Evolutionary conservation across 164 flowering plant genomes (phyloP), one percentile per base, ranked within the genome.

Genomic region (Tetracentron sinense): DNA sequence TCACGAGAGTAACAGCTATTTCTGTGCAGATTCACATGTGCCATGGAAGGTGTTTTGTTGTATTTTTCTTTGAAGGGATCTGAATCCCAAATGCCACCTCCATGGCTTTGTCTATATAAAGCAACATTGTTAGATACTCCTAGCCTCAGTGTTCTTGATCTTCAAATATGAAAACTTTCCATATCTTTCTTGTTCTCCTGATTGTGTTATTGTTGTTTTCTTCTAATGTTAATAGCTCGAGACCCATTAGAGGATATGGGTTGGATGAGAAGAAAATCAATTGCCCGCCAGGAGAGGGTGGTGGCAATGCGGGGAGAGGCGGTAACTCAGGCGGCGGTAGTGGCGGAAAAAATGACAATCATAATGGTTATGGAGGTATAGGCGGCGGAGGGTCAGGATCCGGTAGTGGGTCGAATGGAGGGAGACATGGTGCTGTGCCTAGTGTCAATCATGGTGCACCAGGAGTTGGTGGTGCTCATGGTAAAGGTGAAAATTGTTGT

Each of bases 191-290:
- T 20, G 21, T 60, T 23, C 21, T 46, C 20, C 52, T 44, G 28
- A 30, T 49, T 16, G 6, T 20, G 1, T 22, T 47, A 11, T 30
- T 44, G 20, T 5, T 19, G 7, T 21, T 60, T 48, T 60, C 63
- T n/a, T 59, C 51, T 25, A n/a, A 44, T 42, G 62, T 44, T 59
- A 7, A 42, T 25, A 59, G 62, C 51, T 42, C 7, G 51, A 44
- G 62, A 26, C 62, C 21, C 51, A 44, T 59, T 42, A 44, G 27
- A 12, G 51, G 51, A 26, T 5, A 42, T 44, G 52, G 52, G n/a
- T 21, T 14, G 22, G 22, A 48, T 19, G 25, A n/a, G 60, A 35
- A 10, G 15, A 21, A 31, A 38, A n/a, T 20, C 16, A 29, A 14
- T 1, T 54, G 57, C 57, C 26, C 7, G 8, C 57, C 29, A 26